phyloP scores from a whole-genome alignment of 495 filamentous ascomycete genomes.

The Trichoderma gamsii region DNA sequence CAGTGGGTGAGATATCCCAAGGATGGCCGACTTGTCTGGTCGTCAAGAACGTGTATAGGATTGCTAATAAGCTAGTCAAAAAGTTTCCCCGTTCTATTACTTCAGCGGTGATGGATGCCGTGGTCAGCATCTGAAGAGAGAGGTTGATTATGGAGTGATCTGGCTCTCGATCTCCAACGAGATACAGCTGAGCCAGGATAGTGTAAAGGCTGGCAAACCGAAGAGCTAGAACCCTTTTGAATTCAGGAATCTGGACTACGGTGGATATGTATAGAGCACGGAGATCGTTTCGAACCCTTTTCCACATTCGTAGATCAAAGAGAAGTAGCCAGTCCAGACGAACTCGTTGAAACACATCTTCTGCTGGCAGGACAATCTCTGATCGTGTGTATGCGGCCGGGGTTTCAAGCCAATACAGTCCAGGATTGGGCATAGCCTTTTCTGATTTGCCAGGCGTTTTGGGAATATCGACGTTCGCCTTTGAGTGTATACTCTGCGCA shows the following conservation, averaged over 20 bases:
- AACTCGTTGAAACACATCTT: constrained; percentile 80
- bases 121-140: constrained; percentile 92
- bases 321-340: constrained; percentile 93
- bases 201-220: constrained; percentile 92
- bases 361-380: constrained; percentile 58
- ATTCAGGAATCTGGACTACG: constrained; percentile 86
- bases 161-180: constrained; percentile 92
- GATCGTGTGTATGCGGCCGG: constrained; percentile 57
- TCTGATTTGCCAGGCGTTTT: constrained; percentile 45
- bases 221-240: constrained; percentile 92
- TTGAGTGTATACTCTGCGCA: constrained; percentile 47
- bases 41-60: constrained; percentile 94
- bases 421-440: constrained; percentile 41
- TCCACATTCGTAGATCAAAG: constrained; percentile 96
- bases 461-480: constrained; percentile 50
- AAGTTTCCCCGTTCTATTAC: constrained; percentile 95
- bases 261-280: constrained; percentile 94
- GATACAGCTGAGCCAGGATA: constrained; percentile 83
- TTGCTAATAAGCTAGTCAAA: constrained; percentile 87
- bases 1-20: constrained; percentile 72
- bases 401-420: constrained; percentile 80
- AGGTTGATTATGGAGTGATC: constrained; percentile 98
- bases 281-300: constrained; percentile 82
- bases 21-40: constrained; percentile 93
- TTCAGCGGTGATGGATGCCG: constrained; percentile 90